phyloP scores from a whole-genome alignment of 1,284 basidiomycete species.

The Rhizopogon parksii region DNA sequence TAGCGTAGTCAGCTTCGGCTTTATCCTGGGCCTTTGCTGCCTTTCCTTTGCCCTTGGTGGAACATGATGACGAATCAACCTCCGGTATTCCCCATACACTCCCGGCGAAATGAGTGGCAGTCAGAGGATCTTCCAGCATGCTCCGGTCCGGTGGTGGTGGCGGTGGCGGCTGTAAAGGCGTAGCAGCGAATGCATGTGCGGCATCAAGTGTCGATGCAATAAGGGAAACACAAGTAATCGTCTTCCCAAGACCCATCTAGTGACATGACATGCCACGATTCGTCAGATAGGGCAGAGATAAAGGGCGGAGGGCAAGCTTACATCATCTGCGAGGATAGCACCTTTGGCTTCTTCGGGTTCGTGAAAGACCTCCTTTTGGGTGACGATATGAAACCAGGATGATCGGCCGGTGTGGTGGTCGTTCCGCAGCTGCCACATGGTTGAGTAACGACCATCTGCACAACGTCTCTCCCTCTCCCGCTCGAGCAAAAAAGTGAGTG shows the following conservation, averaged over 20 bases:
- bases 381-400: slow-evolving; percentile 81
- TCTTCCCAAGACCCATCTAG: slow-evolving; percentile 98
- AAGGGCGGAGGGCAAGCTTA: slow-evolving; percentile 36
- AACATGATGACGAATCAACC: slow-evolving; percentile 26
- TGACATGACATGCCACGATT: slow-evolving; percentile 8
- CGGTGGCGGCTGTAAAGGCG: slow-evolving; percentile 41
- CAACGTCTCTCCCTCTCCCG: slow-evolving; percentile 71
- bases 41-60: slow-evolving; percentile 57
- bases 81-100: slow-evolving; percentile 81
- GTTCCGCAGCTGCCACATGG: slow-evolving; percentile 66
- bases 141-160: slow-evolving; percentile 36
- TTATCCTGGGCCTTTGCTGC: slow-evolving; percentile 58
- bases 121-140: slow-evolving; percentile 34
- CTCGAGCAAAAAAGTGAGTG: slow-evolving; percentile 92
- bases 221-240: slow-evolving; percentile 88
- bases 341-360: slow-evolving; percentile 79
- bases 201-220: slow-evolving; percentile 80
- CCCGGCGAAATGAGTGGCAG: slow-evolving; percentile 65
- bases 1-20: slow-evolving; percentile 58
- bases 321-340: slow-evolving; percentile 90
- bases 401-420: slow-evolving; percentile 44
- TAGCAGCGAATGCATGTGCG: slow-evolving; percentile 62
- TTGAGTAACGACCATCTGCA: slow-evolving; percentile 52
- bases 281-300: slow-evolving; percentile 12
- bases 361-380: slow-evolving; percentile 64